Conservation (phyloP, 345 rosid genomes). For the Atalantia buxifolia region DNA sequence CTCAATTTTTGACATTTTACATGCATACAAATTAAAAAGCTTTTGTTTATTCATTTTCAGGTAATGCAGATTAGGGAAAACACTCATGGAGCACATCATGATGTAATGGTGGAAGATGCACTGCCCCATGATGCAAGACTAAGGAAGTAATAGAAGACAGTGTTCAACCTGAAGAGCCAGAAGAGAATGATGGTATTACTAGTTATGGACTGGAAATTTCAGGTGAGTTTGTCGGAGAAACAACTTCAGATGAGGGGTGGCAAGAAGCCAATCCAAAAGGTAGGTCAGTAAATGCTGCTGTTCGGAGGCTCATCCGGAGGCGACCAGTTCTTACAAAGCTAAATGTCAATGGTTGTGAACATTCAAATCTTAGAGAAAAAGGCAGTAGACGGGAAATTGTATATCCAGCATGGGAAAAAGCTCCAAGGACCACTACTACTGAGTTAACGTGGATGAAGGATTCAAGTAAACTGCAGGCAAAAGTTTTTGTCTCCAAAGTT, state of each 20-base stretch:
- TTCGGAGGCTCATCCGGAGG: conserved; percentile 37
- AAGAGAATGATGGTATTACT: conserved; percentile 17
- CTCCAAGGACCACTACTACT: conserved; percentile 17
- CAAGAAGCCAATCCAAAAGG: conserved; percentile 61
- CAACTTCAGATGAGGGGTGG: conserved; percentile 62
- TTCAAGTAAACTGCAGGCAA: conserved; percentile 22
- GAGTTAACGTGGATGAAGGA: conserved; percentile 27
- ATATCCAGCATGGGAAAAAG: conserved; percentile 28
- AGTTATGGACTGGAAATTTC: conserved; percentile 5
- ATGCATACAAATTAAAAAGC: conserved; percentile 2
- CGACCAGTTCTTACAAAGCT: conserved; percentile 36
- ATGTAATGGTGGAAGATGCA: conserved; percentile 33
- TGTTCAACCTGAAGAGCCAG: conserved; percentile 24
- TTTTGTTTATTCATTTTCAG: conserved; percentile 37
- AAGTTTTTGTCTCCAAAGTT: conserved; percentile 29
- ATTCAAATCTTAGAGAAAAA: conserved; percentile 26
- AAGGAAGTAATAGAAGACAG: conserved; percentile 17
- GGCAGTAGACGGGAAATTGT: conserved; percentile 18
- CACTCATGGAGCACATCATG: conserved; percentile 26
- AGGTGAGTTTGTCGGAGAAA: conserved; percentile 33
- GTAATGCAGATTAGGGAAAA: conserved; percentile 43
- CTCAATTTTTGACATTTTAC: background rate
- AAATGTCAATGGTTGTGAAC: conserved; percentile 29
- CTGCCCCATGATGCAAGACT: conserved; percentile 7
- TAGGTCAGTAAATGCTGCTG: conserved; percentile 32